Percentiles rank a stretch among this genome's conserved stretches.
These are phyloP conservation scores for Trametes maxima DNA, from an alignment of 768 basidiomycete species.

Conservation along the genomic window DNA sequence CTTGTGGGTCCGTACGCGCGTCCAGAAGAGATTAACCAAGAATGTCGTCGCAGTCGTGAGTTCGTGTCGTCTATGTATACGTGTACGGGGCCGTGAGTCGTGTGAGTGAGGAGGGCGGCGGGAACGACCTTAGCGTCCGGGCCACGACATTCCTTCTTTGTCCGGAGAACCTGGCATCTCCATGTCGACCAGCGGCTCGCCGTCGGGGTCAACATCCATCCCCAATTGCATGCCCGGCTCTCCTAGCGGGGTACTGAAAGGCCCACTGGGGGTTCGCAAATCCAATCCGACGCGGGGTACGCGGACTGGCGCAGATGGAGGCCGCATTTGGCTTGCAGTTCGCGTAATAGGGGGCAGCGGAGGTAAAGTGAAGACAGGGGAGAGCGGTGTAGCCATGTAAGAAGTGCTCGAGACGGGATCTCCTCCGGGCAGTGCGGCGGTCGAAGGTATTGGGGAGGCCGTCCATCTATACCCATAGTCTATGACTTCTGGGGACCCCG, in stretches of 20 bases:
- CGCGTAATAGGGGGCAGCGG: slow-evolving; percentile 12
- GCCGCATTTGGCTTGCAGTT: slow-evolving; percentile 16
- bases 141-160: slow-evolving; percentile 49
- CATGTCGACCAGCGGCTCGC: slow-evolving; percentile 34
- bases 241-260: slow-evolving; percentile 1
- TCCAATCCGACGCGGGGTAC: slow-evolving; percentile 9
- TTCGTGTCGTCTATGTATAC: slow-evolving; percentile 1
- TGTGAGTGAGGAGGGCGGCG: neutral
- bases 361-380: slow-evolving; percentile 19
- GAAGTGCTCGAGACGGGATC: neutral
- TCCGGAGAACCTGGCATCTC: slow-evolving; percentile 46
- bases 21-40: neutral
- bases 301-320: slow-evolving; percentile 11
- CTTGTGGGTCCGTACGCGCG: neutral
- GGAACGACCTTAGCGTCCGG: slow-evolving; percentile 42
- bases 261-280: slow-evolving; percentile 1
- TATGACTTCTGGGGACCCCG: slow-evolving; percentile 12
- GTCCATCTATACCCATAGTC: slow-evolving; percentile 26
- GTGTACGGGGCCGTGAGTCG: neutral
- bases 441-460: slow-evolving; percentile 20
- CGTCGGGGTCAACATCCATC: slow-evolving; percentile 45
- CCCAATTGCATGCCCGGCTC: slow-evolving; percentile 20
- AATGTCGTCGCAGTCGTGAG: slow-evolving; percentile 8
- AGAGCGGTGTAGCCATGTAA: slow-evolving; percentile 2
- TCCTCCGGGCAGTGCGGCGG: slow-evolving; percentile 5